Evolutionary conservation across 2,329 filamentous ascomycete genomes (phyloP).

Genomic region (Ceratocystis cacaofunesta): DNA sequence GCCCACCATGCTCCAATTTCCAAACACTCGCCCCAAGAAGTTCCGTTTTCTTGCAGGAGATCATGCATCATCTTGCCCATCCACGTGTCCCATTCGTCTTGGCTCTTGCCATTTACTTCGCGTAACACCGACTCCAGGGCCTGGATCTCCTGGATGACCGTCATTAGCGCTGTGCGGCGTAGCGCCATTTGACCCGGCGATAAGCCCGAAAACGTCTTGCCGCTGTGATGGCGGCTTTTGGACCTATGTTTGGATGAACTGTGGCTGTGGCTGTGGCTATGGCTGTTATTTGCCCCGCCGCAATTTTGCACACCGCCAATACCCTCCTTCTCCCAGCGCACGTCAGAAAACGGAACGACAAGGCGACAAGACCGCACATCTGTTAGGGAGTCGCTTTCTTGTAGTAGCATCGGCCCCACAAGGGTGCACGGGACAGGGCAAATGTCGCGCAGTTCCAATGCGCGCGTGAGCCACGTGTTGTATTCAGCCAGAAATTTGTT

Average conservation of each 20-base stretch:
- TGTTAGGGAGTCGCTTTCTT: slow-evolving; percentile 58
- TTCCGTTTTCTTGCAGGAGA: slow-evolving; percentile 62
- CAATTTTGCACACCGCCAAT: slow-evolving; percentile 42
- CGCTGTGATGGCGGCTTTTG: slow-evolving; percentile 19
- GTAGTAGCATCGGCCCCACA: slow-evolving; percentile 61
- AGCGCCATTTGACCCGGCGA: slow-evolving; percentile 57
- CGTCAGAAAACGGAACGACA: slow-evolving; percentile 72
- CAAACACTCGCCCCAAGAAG: slow-evolving; percentile 72
- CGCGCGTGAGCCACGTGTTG: slow-evolving; percentile 66
- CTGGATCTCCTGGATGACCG: slow-evolving; percentile 70
- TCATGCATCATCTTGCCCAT: slow-evolving; percentile 75
- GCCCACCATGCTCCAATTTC: slow-evolving; percentile 80
- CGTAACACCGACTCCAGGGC: slow-evolving; percentile 69
- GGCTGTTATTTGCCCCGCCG: not conserved
- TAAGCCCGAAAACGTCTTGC: slow-evolving; percentile 25
- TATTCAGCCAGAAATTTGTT: slow-evolving; percentile 74
- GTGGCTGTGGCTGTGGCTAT: not conserved
- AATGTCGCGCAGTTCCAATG: slow-evolving; percentile 56
- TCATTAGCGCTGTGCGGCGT: slow-evolving; percentile 64
- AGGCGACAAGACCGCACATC: slow-evolving; percentile 61
- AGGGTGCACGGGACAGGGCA: slow-evolving; percentile 63
- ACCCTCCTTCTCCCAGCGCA: slow-evolving; percentile 74
- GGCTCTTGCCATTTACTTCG: slow-evolving; percentile 70
- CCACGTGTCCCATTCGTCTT: slow-evolving; percentile 89
- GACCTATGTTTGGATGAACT: slow-evolving; percentile 33